A percentile compares a stretch with the other conserved stretches of the same genome.
Conservation (phyloP, 2,329 filamentous ascomycete genomes). For the Aspergillus vadensis region DNA sequence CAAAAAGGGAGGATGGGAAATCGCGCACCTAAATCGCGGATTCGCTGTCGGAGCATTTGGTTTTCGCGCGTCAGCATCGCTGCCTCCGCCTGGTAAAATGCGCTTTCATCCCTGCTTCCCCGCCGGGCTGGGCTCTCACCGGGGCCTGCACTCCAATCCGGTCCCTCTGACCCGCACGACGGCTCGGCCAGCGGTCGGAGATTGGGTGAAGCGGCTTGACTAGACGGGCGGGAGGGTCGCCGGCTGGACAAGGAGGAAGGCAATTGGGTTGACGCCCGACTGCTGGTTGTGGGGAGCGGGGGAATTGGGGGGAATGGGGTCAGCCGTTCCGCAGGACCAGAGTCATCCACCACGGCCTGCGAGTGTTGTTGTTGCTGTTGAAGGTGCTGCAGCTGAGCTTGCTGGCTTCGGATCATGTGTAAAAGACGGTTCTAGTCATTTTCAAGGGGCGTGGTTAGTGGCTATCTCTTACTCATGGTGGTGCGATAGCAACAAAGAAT, state of each 20-base stretch:
- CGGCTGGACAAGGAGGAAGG: conserved; percentile 38
- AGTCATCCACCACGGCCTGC: conserved; percentile 45
- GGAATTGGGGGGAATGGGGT: conserved; percentile 40
- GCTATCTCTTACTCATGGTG: conserved; percentile 3
- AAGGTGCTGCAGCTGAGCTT: conserved; percentile 47
- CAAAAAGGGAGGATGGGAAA: not conserved
- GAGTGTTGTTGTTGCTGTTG: conserved; percentile 39
- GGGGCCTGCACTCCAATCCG: conserved; percentile 29
- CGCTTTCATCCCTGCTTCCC: conserved; percentile 49
- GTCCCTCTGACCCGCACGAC: conserved; percentile 26
- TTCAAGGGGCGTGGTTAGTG: conserved; percentile 10
- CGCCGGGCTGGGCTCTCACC: conserved; percentile 35
- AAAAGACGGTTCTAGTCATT: conserved; percentile 49
- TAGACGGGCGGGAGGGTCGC: conserved; percentile 38
- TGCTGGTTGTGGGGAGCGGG: conserved; percentile 30
- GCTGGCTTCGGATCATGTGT: conserved; percentile 52
- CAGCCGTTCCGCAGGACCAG: conserved; percentile 47
- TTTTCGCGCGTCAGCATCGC: conserved; percentile 51
- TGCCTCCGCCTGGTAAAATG: conserved; percentile 52
- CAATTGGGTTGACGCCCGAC: conserved; percentile 35
- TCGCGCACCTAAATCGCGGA: conserved; percentile 49
- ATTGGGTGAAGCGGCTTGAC: conserved; percentile 41
- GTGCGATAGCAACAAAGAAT: not conserved
- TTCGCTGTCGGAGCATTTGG: conserved; percentile 50
- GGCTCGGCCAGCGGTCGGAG: conserved; percentile 35